Base-by-base conservation (phyloP, 1,284 basidiomycete genomes). In the Gomphus sp. region DNA sequence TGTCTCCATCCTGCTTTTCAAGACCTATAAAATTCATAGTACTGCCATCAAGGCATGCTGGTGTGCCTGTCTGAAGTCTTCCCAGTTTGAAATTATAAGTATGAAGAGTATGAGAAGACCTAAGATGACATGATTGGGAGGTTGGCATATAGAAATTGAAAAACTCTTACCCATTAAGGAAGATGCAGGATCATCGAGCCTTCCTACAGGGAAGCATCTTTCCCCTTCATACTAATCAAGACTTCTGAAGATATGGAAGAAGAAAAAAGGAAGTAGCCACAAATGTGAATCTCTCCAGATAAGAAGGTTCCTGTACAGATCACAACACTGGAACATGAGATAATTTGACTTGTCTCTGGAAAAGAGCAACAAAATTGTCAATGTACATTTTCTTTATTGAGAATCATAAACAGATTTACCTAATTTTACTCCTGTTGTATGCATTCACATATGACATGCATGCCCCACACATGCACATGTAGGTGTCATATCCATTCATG, bases 271-370 rank as follows among this genome's bases (percentile, higher is more conserved):
- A 28, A 28, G 4, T 18, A 63, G 69, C 25, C 62, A 85, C 91
- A 92, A 44, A 95, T 87, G 66, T 95, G 91, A 55, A 94, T 92
- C 71, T 93, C 87, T 14, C 90, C 93, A 2, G 87, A 86, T 14
- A 96, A 78, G 68, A 96, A 96, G 0, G 93, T 96, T 11, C 93
- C 93, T 0, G 93, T 95, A 64, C 91, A 93, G 22, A 95, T 80
- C 33, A 95, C 87, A 5, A 93, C 86, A 64, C 89, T 82, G 2
- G 85, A 85, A 65, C 91, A 94, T 8, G 73, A 72, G 39, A 95
- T 83, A 9, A 83, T 66, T 53, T 93, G 86, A n/a, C 91, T 90
- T 0, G 80, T 77, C 37, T 90, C 89, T 89, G 67, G 4, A 49
- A n/a, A 25, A 18, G 25, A 12, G 25, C 47, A 47, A 2, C 34